Evolutionary conservation across 2,329 filamentous ascomycete species (phyloP).

Genomic region (Phialophora tarda): DNA sequence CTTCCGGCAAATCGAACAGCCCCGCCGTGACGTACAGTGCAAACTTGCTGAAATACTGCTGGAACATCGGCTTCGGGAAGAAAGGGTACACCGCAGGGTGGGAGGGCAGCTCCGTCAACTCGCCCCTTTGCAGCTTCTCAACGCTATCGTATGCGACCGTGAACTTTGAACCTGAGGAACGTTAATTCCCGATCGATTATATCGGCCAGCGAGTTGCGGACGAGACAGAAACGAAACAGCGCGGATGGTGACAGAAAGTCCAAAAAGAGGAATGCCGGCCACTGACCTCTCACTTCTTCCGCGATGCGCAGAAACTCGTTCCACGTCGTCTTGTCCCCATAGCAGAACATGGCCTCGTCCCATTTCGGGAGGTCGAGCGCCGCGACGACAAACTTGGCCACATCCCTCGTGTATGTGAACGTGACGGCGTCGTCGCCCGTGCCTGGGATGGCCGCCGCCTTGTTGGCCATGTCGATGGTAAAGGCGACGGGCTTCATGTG

Average conservation of each 20-base stretch:
- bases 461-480: conserved; percentile 53
- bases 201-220: too few species aligned
- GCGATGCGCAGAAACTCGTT: conserved; percentile 54
- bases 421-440: conserved; percentile 52
- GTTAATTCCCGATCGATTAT: too few species aligned
- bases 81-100: conserved; percentile 37
- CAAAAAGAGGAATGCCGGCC: too few species aligned
- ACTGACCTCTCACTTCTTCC: conserved; percentile 51
- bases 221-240: neutral
- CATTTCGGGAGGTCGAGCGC: conserved; percentile 53
- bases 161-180: conserved; percentile 40
- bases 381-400: conserved; percentile 55
- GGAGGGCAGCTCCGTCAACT: conserved; percentile 45
- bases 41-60: conserved; percentile 36
- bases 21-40: conserved; percentile 33
- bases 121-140: conserved; percentile 44
- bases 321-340: conserved; percentile 53
- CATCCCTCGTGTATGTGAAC: conserved; percentile 58
- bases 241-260: too few species aligned
- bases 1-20: conserved; percentile 30
- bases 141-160: conserved; percentile 45
- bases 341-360: conserved; percentile 44
- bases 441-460: conserved; percentile 57
- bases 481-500: conserved; percentile 50
- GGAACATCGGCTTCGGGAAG: conserved; percentile 40